These are phyloP conservation scores for Akanthomyces uredinophilus DNA, from an alignment of 2,329 filamentous ascomycete genomes.

Conservation along the genomic window DNA sequence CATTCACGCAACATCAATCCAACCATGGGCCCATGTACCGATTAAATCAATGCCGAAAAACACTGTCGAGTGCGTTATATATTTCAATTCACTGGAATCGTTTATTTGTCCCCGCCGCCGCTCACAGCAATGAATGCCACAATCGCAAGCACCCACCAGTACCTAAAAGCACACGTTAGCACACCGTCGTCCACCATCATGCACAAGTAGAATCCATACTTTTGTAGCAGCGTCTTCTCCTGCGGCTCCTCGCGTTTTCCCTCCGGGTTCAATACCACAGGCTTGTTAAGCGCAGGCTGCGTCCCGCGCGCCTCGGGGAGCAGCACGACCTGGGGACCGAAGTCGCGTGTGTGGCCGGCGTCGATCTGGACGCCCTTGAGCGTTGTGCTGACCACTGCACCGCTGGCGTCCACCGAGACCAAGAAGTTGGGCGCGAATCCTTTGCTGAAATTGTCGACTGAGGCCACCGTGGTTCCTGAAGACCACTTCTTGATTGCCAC, in stretches of 20 bases:
- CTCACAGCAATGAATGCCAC: conserved; percentile 49
- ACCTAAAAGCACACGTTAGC: conserved; percentile 42
- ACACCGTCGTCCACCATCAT: conserved; percentile 8
- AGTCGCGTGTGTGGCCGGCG: conserved; percentile 60
- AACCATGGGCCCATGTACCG: not conserved
- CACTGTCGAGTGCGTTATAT: not conserved
- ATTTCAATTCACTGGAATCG: not conserved
- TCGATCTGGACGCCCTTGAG: conserved; percentile 55
- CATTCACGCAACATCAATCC: not conserved
- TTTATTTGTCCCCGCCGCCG: conserved; percentile 50
- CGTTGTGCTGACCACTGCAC: conserved; percentile 45
- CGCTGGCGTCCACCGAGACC: conserved; percentile 43
- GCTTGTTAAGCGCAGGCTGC: conserved; percentile 57
- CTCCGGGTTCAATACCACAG: conserved; percentile 55
- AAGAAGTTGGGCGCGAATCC: conserved; percentile 55
- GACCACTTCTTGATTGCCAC: conserved; percentile 41
- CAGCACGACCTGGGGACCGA: conserved; percentile 55
- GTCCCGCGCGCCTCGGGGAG: conserved; percentile 43
- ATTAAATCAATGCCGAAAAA: not conserved
- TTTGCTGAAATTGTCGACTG: conserved; percentile 54
- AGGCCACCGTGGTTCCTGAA: conserved; percentile 51
- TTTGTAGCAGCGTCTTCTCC: conserved; percentile 63
- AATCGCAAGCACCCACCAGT: conserved; percentile 61
- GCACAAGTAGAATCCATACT: conserved; percentile 36
- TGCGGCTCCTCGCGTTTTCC: conserved; percentile 52